Conservation (phyloP, 768 basidiomycete genomes). For the Naganishia vaughanmartiniae region DNA sequence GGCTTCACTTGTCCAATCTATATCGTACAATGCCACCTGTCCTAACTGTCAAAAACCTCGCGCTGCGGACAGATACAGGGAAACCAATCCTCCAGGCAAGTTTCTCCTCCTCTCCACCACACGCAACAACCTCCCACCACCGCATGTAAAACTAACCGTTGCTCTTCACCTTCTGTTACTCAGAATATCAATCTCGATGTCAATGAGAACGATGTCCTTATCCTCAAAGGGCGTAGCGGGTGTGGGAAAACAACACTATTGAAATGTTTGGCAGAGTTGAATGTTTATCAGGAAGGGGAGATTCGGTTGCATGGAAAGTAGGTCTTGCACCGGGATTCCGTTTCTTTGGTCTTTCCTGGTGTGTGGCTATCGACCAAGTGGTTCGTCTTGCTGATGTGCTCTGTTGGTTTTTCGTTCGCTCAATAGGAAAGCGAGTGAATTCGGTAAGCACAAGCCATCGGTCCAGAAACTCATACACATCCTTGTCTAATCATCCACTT, state of each 20-base stretch:
- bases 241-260: conserved; percentile 71
- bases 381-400: background rate
- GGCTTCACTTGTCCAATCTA: background rate
- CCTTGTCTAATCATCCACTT: background rate
- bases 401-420: background rate
- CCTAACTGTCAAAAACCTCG: conserved; percentile 11
- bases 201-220: conserved; percentile 69
- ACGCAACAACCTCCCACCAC: too few relatives aligned
- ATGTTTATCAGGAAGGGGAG: conserved; percentile 63
- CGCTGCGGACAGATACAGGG: conserved; percentile 2
- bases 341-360: too few relatives aligned
- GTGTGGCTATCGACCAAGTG: too few relatives aligned
- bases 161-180: too few relatives aligned
- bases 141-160: background rate
- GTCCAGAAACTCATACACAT: background rate
- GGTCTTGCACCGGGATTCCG: conserved; percentile 37
- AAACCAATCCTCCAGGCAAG: conserved; percentile 11
- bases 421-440: conserved; percentile 35
- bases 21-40: conserved; percentile 2
- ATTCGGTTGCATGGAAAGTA: conserved; percentile 68
- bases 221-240: conserved; percentile 77
- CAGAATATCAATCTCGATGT: conserved; percentile 63
- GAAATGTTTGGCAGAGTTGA: conserved; percentile 79
- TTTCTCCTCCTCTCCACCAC: too few relatives aligned
- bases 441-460: conserved; percentile 31